These are phyloP conservation scores for Bipolaris zeicola DNA, from an alignment of 2,329 filamentous ascomycete species.

Conservation along the genomic window DNA sequence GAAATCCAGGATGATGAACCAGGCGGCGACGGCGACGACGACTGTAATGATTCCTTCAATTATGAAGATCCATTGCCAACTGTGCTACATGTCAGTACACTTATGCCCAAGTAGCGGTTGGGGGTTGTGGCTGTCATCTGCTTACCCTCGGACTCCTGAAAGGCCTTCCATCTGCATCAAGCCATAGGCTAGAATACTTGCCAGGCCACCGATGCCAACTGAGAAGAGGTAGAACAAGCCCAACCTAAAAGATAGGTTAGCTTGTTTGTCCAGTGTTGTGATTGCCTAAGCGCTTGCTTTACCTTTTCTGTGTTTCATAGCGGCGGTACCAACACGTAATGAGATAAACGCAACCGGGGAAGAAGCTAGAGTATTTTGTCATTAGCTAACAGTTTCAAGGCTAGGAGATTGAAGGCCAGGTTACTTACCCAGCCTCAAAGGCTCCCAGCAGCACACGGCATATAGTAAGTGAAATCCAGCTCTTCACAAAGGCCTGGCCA, in stretches of 20 bases:
- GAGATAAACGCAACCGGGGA: slow-evolving; percentile 37
- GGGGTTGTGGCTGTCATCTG: background rate
- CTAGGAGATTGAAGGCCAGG: too few species aligned
- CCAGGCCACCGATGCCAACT: slow-evolving; percentile 34
- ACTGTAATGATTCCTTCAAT: slow-evolving; percentile 37
- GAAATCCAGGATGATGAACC: slow-evolving; percentile 38
- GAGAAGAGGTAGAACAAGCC: slow-evolving; percentile 34
- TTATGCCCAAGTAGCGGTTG: too few species aligned
- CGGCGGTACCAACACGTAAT: slow-evolving; percentile 38
- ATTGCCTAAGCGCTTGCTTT: background rate
- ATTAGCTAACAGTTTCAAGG: too few species aligned
- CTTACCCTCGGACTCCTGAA: slow-evolving; percentile 20
- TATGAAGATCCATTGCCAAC: slow-evolving; percentile 41
- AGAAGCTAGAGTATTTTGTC: slow-evolving; percentile 15
- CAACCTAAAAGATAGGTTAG: slow-evolving; percentile 15
- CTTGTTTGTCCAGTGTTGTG: background rate
- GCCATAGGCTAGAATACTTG: slow-evolving; percentile 36
- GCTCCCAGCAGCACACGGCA: slow-evolving; percentile 31
- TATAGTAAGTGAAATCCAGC: slow-evolving; percentile 28
- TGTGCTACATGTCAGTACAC: background rate
- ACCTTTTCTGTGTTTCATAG: slow-evolving; percentile 33
- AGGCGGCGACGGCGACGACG: slow-evolving; percentile 31
- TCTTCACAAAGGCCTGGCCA: slow-evolving; percentile 32
- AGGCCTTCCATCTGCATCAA: slow-evolving; percentile 38
- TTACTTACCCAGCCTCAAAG: slow-evolving; percentile 25